These are phyloP conservation scores for Hypericum androsaemum DNA, from an alignment of 345 rosid species.

Conservation along the genomic window DNA sequence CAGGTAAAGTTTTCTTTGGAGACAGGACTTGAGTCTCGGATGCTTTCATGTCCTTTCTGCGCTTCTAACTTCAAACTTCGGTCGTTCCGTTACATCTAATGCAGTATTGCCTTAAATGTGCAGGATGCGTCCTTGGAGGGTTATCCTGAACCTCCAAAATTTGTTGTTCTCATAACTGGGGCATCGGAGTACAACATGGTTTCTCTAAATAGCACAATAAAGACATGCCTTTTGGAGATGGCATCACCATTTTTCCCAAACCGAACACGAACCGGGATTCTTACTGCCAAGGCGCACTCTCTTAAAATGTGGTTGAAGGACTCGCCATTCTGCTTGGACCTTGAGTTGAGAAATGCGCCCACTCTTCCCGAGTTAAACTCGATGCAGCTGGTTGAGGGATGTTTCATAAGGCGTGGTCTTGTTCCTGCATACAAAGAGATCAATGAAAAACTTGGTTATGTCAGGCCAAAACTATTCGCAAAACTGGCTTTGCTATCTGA, in stretches of 20 bases:
- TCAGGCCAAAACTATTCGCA: conserved; percentile 80
- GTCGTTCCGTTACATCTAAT: neutral
- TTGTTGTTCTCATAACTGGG: conserved; percentile 82
- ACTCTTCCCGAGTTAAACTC: conserved; percentile 62
- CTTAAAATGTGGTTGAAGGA: conserved; percentile 97
- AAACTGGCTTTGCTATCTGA: conserved; percentile 69
- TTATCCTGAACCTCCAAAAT: conserved; percentile 76
- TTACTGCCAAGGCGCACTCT: conserved; percentile 85
- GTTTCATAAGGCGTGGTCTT: conserved; percentile 72
- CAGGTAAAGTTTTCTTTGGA: conserved; percentile 43
- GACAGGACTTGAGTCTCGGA: neutral
- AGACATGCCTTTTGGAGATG: conserved; percentile 96
- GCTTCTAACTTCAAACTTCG: neutral
- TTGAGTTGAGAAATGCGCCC: conserved; percentile 62
- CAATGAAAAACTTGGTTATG: conserved; percentile 59
- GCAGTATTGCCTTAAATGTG: conserved; percentile 2
- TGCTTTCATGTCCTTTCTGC: neutral
- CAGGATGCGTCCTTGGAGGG: conserved; percentile 97
- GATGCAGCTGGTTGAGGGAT: conserved; percentile 73
- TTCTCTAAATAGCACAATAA: conserved; percentile 71
- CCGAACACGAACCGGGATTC: conserved; percentile 67
- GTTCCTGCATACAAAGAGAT: conserved; percentile 90
- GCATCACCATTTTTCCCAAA: conserved; percentile 91
- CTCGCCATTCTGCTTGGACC: conserved; percentile 89
- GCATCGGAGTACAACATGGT: conserved; percentile 75